Conservation (phyloP, 2,329 filamentous ascomycete species). For the Aureobasidium sp. region DNA sequence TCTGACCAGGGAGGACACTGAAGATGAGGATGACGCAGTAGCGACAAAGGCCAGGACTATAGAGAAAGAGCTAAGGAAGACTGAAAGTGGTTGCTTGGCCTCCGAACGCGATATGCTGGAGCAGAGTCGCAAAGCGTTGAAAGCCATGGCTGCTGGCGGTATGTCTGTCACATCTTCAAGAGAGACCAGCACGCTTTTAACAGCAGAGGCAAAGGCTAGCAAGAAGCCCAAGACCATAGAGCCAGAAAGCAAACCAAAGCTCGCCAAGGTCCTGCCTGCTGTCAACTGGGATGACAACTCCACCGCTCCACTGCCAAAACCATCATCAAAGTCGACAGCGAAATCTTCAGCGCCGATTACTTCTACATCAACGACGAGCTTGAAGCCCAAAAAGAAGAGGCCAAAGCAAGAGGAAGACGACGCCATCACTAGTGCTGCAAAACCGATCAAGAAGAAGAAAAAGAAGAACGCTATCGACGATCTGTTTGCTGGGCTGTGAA, state of each 20-base stretch:
- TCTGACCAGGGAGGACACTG: constrained; percentile 32
- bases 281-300: constrained; percentile 12
- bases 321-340: not conserved
- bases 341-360: not conserved
- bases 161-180: not conserved
- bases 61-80: constrained; percentile 13
- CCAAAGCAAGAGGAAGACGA: constrained; percentile 23
- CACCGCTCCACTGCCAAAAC: not conserved
- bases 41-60: not conserved
- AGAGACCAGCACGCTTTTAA: not conserved
- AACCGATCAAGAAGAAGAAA: constrained; percentile 55
- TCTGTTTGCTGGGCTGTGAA: constrained; percentile 68
- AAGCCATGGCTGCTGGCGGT: not conserved
- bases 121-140: constrained; percentile 18
- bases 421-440: not conserved
- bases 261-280: not conserved
- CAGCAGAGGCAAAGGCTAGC: not conserved
- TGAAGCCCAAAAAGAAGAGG: constrained; percentile 28
- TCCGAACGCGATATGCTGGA: constrained; percentile 16
- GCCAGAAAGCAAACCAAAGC: not conserved
- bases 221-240: constrained; percentile 15
- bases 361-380: constrained; percentile 13
- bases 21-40: constrained; percentile 6
- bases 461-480: constrained; percentile 76
- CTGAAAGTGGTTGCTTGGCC: constrained; percentile 3